These are phyloP conservation scores for Pseudevernia furfuracea DNA, from an alignment of 495 filamentous ascomycete genomes.

Conservation along the genomic window DNA sequence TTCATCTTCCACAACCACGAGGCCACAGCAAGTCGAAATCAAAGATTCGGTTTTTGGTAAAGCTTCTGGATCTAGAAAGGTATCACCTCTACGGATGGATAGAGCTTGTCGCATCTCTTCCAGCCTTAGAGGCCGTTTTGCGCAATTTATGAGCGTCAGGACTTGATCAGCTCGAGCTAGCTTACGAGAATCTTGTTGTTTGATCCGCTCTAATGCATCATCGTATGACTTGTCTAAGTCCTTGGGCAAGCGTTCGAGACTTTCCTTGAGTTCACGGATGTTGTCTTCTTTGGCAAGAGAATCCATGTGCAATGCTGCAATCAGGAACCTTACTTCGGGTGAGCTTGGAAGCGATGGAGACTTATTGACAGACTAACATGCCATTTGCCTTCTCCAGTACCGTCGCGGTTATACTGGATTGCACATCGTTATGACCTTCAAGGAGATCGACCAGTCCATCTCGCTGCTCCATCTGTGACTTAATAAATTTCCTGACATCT, in stretches of 20 bases:
- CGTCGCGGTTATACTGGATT: not conserved
- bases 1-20: slow-evolving; percentile 40
- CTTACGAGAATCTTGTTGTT: not conserved
- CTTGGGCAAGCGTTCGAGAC: slow-evolving; percentile 24
- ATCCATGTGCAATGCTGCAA: slow-evolving; percentile 40
- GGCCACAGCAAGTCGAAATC: slow-evolving; percentile 36
- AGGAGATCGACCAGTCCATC: not conserved
- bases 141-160: not conserved
- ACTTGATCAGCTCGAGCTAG: not conserved
- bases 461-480: slow-evolving; percentile 10
- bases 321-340: slow-evolving; percentile 35
- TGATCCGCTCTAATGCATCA: not conserved
- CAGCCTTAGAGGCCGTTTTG: not conserved
- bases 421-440: not conserved
- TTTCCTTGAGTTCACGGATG: slow-evolving; percentile 21
- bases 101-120: slow-evolving; percentile 2
- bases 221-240: slow-evolving; percentile 30
- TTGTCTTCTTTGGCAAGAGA: slow-evolving; percentile 31
- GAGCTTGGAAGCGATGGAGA: slow-evolving; percentile 3
- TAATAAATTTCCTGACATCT: slow-evolving; percentile 32
- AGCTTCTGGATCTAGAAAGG: slow-evolving; percentile 17
- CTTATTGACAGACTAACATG: not conserved
- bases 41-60: slow-evolving; percentile 34
- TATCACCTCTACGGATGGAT: not conserved
- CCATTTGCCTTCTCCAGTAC: not conserved